These are phyloP conservation scores for Sophora flavescens DNA, from an alignment of 306 rosid species.

Conservation along the genomic window DNA sequence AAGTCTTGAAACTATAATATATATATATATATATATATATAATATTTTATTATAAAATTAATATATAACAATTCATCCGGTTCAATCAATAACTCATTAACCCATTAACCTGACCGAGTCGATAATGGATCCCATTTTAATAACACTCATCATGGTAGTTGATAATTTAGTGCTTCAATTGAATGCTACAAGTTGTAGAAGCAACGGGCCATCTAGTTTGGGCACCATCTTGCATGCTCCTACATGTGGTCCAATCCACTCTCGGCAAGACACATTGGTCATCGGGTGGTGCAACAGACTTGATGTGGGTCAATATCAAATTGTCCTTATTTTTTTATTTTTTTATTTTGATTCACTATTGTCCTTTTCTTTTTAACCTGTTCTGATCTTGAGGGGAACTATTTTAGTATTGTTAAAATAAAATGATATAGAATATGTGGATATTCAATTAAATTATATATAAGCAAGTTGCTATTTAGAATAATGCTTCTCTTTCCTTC, in stretches of 20 bases:
- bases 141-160: no score
- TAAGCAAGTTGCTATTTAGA: neutral
- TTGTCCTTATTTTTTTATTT: neutral
- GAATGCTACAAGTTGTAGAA: constrained; percentile 40
- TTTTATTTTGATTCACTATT: no score
- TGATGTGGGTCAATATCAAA: neutral
- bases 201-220: constrained; percentile 37
- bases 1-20: no score
- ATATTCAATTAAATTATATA: neutral
- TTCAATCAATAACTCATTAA: no score
- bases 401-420: neutral
- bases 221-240: constrained; percentile 22
- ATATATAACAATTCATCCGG: no score
- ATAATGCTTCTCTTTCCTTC: no score
- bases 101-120: no score
- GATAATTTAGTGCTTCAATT: constrained; percentile 46
- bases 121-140: no score
- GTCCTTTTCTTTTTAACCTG: neutral
- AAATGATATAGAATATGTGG: neutral
- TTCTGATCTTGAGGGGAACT: neutral
- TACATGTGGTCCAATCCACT: constrained; percentile 44
- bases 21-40: no score
- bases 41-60: no score
- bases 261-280: neutral
- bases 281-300: neutral